Evolutionary conservation across 768 basidiomycete genomes (phyloP), one percentile per base, ranked within the genome.

Genomic region (Lactifluus volemus): DNA sequence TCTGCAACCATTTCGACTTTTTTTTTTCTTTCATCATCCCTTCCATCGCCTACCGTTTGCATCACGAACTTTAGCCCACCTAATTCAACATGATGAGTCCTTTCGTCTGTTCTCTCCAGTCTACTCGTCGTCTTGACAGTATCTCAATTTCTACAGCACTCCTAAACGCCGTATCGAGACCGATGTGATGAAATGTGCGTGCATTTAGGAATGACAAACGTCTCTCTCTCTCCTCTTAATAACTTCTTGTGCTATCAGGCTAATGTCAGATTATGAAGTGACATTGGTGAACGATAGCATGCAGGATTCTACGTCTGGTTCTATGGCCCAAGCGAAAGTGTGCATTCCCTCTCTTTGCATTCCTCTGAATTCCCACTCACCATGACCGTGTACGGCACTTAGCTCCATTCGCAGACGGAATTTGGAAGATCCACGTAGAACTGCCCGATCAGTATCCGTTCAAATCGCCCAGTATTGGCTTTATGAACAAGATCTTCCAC

Each of bases 401-500:
- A 98, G 96, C 97, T 59, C 96, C 96, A 6, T 98, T 98, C 70
- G 85, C 90, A n/a, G 90, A 91, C 44, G 97, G 97, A 41, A 89
- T 94, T 57, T 99, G 97, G 97, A 97, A 96, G 82, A 95, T 99
- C 63, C 97, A 99, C 70, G 97, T 99, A 60, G 97, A 99, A 72
- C 81, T 99, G 21, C 97, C 96, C 25, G 93, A 98, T 65, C 93
- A 97, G 73, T 99, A 98, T 71, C 97, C 97, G 2, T 99, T 88
- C 84, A 98, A 98, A 75, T 96, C 92, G 32, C 97, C 97, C 5
- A 94, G 92, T 71, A 99, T 99, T 67, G 97, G 97, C 2, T 99
- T 99, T 76, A 95, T 97, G 92, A 99, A 99, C 83, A 98, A 98
- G 88, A 98, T 99, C 73, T 98, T 97, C 72, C 97, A 98, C 69